phyloP scores from a whole-genome alignment of 768 basidiomycete genomes.

The Naematelia encephala region DNA sequence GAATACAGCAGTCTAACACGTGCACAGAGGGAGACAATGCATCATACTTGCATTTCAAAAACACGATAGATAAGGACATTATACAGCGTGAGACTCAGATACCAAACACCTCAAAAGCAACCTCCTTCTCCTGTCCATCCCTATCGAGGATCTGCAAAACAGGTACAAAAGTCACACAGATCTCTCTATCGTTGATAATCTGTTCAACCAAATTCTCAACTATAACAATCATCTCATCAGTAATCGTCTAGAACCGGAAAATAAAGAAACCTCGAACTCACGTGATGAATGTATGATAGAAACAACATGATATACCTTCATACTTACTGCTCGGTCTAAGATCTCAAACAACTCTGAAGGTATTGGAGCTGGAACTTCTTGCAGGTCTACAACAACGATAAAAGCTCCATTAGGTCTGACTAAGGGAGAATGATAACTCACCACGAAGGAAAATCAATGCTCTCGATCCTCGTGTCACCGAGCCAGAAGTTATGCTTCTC shows the following conservation, averaged over 20 bases:
- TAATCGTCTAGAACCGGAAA: neutral
- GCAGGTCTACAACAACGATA: neutral
- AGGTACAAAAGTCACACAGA: conserved; percentile 21
- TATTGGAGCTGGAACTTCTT: neutral
- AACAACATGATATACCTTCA: conserved; percentile 11
- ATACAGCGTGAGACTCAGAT: conserved; percentile 7
- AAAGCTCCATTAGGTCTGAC: neutral
- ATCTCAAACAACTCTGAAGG: neutral
- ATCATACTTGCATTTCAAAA: too few species aligned
- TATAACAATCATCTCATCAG: neutral
- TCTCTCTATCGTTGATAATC: neutral
- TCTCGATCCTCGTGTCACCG: conserved; percentile 12
- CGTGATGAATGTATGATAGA: neutral
- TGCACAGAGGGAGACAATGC: too few species aligned
- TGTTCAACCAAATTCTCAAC: neutral
- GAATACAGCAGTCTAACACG: too few species aligned
- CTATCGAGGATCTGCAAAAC: conserved; percentile 21
- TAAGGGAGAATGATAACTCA: conserved; percentile 6
- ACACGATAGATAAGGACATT: too few species aligned
- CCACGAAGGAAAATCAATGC: conserved; percentile 17
- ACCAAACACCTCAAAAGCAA: conserved; percentile 29
- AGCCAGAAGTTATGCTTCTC: conserved; percentile 10
- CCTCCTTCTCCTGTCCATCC: neutral
- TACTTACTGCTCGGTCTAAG: conserved; percentile 3
- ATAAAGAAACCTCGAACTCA: neutral